Percentiles rank a stretch among this genome's conserved stretches.
These are phyloP conservation scores for Fusarium equiseti DNA, from an alignment of 2,329 filamentous ascomycete species.

Conservation along the genomic window DNA sequence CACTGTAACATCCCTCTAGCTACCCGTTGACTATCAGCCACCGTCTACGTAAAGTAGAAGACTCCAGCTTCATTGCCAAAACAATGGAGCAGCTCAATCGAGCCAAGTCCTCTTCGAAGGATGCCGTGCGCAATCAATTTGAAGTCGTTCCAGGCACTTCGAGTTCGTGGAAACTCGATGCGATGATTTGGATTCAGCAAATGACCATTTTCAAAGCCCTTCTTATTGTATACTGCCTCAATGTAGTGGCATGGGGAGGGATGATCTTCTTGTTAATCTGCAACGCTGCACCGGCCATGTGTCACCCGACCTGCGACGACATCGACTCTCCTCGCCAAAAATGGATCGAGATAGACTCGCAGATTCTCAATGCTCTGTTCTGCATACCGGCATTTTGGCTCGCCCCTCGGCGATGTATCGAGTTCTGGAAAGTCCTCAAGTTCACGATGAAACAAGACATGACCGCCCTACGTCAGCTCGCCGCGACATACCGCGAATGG, in stretches of 20 bases:
- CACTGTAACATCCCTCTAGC: neutral
- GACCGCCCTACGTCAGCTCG: neutral
- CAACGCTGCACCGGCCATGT: slow-evolving; percentile 3
- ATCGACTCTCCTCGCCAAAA: slow-evolving; percentile 79
- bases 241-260: neutral
- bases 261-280: slow-evolving; percentile 9
- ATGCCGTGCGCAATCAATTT: neutral
- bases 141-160: neutral
- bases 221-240: neutral
- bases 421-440: neutral
- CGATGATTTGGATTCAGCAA: neutral
- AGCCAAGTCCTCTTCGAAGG: neutral
- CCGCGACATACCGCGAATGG: neutral
- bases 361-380: slow-evolving; percentile 83
- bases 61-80: neutral
- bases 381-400: slow-evolving; percentile 87
- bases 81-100: neutral
- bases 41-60: no score
- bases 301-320: slow-evolving; percentile 58
- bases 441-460: neutral
- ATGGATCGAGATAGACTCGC: slow-evolving; percentile 87
- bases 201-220: neutral
- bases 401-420: slow-evolving; percentile 61
- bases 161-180: neutral
- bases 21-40: neutral